Evolutionary conservation across 257 asterid genomes (phyloP), one percentile per base, ranked within the genome.

Genomic region (Scutellaria minor): DNA sequence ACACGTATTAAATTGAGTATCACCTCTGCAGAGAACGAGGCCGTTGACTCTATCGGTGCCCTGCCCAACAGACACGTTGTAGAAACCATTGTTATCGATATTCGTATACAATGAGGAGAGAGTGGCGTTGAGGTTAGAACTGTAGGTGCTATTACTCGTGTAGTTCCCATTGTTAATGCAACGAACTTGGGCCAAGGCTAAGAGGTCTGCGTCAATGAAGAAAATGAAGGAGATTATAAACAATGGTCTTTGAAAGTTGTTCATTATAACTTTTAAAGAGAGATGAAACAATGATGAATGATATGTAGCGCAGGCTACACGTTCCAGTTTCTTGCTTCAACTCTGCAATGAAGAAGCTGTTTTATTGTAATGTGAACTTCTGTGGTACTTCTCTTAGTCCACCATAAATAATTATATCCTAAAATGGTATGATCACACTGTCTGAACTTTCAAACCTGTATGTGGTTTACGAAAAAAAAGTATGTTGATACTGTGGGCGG

Each of bases 21-120:
- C 83, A 7, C 74, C 85, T 14, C 82, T 6, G 77, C 85, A 80
- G 55, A 80, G 57, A 15, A 46, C 82, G 18, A 55, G 1, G 18
- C 77, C 82, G 56, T 78, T 68, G 72, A 20, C 82, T 3, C 59
- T 64, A 35, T 78, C 78, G 0, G 13, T 13, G 13, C 50, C 54
- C 57, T 56, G 66, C 7, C 85, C 85, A 4, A 24, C 14, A 5
- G 83, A 83, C 53, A 72, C 61, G 41, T 51, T 75, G 82, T 47
- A 66, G 77, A 84, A 81, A 2, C 86, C 84, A 13, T 48, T 8
- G 47, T 5, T 39, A 7, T 9, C 50, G 40, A 81, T 15, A 9
- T 72, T 76, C 18, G 66, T 31, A 5, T 74, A 35, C 4, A 84
- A 66, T 3, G 77, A 54, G 67, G 77, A 73, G 67, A 84, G 62